Conservation (phyloP, 768 basidiomycete species). For the Lentinus brumalis region DNA sequence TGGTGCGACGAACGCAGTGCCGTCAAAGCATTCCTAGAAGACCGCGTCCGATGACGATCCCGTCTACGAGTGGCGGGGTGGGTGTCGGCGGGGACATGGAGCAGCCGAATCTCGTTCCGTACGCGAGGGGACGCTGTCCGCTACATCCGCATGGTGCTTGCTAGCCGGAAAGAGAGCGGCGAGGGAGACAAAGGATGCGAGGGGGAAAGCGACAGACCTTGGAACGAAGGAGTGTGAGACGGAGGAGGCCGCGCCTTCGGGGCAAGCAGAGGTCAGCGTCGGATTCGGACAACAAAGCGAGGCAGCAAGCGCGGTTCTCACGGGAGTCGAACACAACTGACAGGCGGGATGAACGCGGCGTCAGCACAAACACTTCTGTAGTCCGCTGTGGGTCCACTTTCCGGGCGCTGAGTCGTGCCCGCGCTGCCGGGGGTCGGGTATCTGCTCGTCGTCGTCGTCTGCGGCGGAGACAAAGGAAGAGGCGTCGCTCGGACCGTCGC, state of each 20-base stretch:
- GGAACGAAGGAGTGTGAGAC: constrained; percentile 56
- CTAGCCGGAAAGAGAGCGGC: neutral
- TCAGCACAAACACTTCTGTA: constrained; percentile 28
- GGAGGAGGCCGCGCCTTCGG: constrained; percentile 73
- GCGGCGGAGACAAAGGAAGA: constrained; percentile 1
- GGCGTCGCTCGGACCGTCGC: constrained; percentile 24
- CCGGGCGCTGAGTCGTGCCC: constrained; percentile 3
- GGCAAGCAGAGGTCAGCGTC: constrained; percentile 32
- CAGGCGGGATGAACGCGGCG: constrained; percentile 3
- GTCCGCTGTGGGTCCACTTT: constrained; percentile 55
- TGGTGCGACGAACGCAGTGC: no score
- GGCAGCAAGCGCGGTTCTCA: constrained; percentile 26
- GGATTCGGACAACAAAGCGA: constrained; percentile 27
- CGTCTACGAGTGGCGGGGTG: no score
- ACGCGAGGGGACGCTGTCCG: neutral
- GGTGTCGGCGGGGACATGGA: no score
- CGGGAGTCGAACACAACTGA: constrained; percentile 22
- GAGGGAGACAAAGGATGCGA: constrained; percentile 12
- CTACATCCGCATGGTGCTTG: neutral
- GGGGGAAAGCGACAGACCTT: constrained; percentile 45
- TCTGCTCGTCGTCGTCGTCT: neutral
- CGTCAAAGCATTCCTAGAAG: no score
- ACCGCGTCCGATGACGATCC: no score
- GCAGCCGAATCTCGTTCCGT: neutral
- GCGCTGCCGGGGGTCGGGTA: constrained; percentile 1